phyloP scores from a whole-genome alignment of 164 flowering plant species.

The Santalum album region DNA sequence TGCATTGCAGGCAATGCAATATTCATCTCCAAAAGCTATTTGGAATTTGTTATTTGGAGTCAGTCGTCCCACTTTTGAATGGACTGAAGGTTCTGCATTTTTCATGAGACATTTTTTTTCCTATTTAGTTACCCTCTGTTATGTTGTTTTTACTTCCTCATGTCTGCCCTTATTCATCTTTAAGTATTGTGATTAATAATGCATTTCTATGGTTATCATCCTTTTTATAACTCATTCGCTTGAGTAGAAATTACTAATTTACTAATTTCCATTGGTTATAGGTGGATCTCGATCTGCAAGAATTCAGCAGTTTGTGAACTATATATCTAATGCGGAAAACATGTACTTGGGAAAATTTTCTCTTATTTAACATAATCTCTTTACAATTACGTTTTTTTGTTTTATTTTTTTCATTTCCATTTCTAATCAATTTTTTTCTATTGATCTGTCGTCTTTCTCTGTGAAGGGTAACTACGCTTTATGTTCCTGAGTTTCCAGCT shows the following conservation, averaged over 20 bases:
- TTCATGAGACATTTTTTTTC: not conserved
- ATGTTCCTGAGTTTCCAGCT: constrained; percentile 85
- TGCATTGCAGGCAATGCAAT: constrained; percentile 86
- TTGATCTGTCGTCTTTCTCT: constrained; percentile 6
- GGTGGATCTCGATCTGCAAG: constrained; percentile 40
- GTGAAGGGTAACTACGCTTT: constrained; percentile 48
- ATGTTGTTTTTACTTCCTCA: not conserved
- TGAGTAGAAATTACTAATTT: not conserved
- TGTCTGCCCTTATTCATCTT: not conserved
- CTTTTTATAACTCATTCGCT: not conserved
- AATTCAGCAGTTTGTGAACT: constrained; percentile 71
- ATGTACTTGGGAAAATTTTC: constrained; percentile 26
- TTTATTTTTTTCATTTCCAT: not conserved
- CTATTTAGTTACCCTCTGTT: not conserved
- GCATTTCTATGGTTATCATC: not conserved
- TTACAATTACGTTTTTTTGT: not conserved
- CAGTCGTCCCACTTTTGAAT: constrained; percentile 35
- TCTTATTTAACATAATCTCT: not conserved
- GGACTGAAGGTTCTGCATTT: constrained; percentile 36
- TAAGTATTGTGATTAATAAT: not conserved
- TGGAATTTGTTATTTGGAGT: constrained; percentile 69
- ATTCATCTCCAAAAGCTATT: constrained; percentile 82
- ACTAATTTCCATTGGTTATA: constrained; percentile 18
- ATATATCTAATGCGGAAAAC: constrained; percentile 71
- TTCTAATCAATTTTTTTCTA: not conserved